Evolutionary conservation across 2,329 filamentous ascomycete genomes (phyloP), one percentile per base, ranked within the genome.

Genomic region (Aspergillus arachidicola): DNA sequence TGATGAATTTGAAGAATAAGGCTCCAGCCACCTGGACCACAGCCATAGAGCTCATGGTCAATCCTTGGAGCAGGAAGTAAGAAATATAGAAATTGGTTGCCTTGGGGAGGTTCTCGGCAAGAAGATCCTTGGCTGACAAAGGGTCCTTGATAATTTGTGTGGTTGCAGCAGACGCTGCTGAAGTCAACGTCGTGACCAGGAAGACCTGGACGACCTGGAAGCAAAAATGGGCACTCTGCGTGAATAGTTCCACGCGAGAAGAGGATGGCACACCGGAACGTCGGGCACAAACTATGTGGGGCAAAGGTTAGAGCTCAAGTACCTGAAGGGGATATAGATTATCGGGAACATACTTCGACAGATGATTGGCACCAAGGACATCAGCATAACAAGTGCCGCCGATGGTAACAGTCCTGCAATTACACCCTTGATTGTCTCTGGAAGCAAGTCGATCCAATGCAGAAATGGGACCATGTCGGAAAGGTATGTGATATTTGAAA

Each of bases 11-110:
- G 75, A 91, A 92, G 26, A 94, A 80, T 23, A 93, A 72, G 30
- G 96, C 85, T 28, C 92, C 91, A 30, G 82, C 83, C 38, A 90
- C 83, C 69, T 96, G 92, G 1, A 95, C 84, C 2, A 97, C 78
- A 0, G 91, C 86, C 55, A 88, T 85, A 0, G 91, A 87, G 11
- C 92, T 91, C 64, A 93, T 86, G 4, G 88, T 89, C 51, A 98
- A 76, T 34, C 94, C 95, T 76, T 98, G 94, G 1, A 99, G 89
- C 28, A 98, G 86, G 71, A 98, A 96, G 80, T 97, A 99, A 0
- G 91, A 93, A 16, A 98, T 90, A 78, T 97, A 99, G 73, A 97
- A 96, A 78, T 96, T 98, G 63, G 93, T 94, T 0, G 93, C 90
- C 68, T 89, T 91, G 21, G 95, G 95, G 3, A 99, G 81, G 66